A percentile compares a stretch with the other conserved stretches of the same genome.
Conservation (phyloP, 2,329 filamentous ascomycete genomes). For the Cephalotrichum gorgonifer region DNA sequence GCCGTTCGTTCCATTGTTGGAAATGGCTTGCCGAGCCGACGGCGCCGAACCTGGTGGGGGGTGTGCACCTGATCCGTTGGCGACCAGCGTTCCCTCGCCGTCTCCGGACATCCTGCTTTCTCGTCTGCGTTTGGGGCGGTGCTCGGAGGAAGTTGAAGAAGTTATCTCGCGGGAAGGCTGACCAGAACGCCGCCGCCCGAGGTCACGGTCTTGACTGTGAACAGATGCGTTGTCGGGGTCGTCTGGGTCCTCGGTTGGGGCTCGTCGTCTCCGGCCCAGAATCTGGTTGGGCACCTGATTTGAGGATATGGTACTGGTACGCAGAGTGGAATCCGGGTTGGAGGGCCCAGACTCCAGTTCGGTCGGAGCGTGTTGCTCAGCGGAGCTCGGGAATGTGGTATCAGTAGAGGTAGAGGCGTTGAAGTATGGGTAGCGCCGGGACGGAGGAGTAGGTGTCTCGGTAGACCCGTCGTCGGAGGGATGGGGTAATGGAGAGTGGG, state of each 20-base stretch:
- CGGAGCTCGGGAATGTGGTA: not conserved
- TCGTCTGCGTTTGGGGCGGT: conserved; percentile 42
- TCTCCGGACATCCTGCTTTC: conserved; percentile 52
- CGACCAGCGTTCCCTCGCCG: conserved; percentile 39
- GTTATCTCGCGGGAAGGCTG: not conserved
- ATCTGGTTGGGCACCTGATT: conserved; percentile 25
- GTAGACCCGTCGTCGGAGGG: not conserved
- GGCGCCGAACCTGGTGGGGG: conserved; percentile 43
- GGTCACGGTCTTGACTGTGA: conserved; percentile 38
- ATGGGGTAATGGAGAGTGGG: not conserved
- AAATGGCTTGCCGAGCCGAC: not conserved
- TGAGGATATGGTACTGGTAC: conserved; percentile 30
- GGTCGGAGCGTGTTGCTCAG: not conserved
- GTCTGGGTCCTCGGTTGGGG: conserved; percentile 24
- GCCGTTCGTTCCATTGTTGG: conserved; percentile 1
- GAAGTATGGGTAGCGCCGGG: not conserved
- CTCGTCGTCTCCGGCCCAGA: conserved; percentile 40
- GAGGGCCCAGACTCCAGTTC: conserved; percentile 1
- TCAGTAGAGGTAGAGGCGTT: too few relatives aligned
- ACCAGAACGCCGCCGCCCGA: conserved; percentile 12
- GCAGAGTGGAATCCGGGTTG: conserved; percentile 3
- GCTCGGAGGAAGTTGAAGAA: conserved; percentile 3
- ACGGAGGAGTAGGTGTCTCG: not conserved
- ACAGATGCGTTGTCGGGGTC: conserved; percentile 26
- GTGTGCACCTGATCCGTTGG: conserved; percentile 41